Evolutionary conservation across 495 filamentous ascomycete species (phyloP), one percentile per base, ranked within the genome.

Genomic region (Talaromyces wortmannii): DNA sequence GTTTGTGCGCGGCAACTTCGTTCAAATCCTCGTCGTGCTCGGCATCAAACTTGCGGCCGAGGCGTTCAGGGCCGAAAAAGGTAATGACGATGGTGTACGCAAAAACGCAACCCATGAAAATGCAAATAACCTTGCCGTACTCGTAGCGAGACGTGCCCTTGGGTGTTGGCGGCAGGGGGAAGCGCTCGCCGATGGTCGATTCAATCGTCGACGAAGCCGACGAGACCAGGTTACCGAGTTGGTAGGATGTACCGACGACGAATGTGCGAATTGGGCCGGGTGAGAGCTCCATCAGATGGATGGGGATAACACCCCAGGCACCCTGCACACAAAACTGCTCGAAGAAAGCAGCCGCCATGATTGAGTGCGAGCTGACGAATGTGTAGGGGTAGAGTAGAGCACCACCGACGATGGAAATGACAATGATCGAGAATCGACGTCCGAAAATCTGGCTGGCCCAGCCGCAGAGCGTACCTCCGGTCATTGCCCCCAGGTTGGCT

Each of bases 101-200:
- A 67, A 84, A 95, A n/a, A 95, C 92, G 60, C 89, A 92, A 3
- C 82, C 92, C 88, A 95, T 90, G 67, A 95, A 92, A 61, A 96
- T 94, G 56, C 88, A 90, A 59, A 96, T 92, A 4, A 96, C 91
- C 57, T 87, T 87, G 11, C 92, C 91, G 52, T 96, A 96, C 48
- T 90, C 71, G 64, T 92, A 96, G 30, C 90, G 73, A 5, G 73
- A 72, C 44, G 60, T 16, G 0, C 53, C 61, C 16, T 67, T 68
- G 10, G 73, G 63, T 2, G 77, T 77, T 0, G 78, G 75, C 6
- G 85, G 79, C 3, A 96, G 74, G 0, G 89, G 89, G 69, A 94
- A 96, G 5, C 82, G 77, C 69, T 91, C 79, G 40, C 91, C 90
- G 57, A 92, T 86, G 0, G 84, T 91, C 1, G 87, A 81, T 62